Evolutionary conservation across 192 early-diverging fungal genomes (phyloP), one percentile per base, ranked within the genome.

Genomic region (Umbelopsis sp.): DNA sequence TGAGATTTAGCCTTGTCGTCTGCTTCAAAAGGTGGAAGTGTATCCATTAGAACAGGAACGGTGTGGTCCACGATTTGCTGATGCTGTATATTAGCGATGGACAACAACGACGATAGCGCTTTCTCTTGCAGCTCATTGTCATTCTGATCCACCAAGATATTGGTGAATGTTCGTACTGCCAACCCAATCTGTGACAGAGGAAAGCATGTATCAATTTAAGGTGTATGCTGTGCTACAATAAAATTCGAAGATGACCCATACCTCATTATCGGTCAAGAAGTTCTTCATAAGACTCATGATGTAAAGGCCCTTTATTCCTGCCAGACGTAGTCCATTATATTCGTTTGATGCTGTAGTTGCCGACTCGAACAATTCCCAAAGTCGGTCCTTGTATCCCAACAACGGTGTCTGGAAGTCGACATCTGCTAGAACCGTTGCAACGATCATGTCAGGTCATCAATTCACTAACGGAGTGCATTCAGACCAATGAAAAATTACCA

Each of bases 231-330:
- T 12, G 22, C 22, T 29, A 3, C 5, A 22, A 10, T 17, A 10
- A 41, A 41, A 51, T 22, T 36, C 36, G 16, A 9, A 44, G 43
- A 12, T 9, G 16, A 4, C 31, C 3, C 70, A 54, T 68, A 74
- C 77, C 74, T 93, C 92, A 54, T 90, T 85, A 8, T 82, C 76
- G 21, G 73, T 71, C 21, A 93, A 73, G 54, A 87, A 91, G 12
- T 79, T 73, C 8, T 77, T 82, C 36, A 89, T 77, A 24, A 92
- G 71, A 43, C 84, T 82, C 80, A 93, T 83, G 8, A 85, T 80
- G 43, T 87, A 80, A 29, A 97, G 82, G 11, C 93, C 95, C 65
- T 87, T 87, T 7, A 95, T 71, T 2, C 91, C 91, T 26, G 85
- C 83, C 32, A 92, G 81, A 45, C 92, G 84, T 53, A 95, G 74